phyloP scores from a whole-genome alignment of 768 basidiomycete species.

The Phlegmacium glaucopus region DNA sequence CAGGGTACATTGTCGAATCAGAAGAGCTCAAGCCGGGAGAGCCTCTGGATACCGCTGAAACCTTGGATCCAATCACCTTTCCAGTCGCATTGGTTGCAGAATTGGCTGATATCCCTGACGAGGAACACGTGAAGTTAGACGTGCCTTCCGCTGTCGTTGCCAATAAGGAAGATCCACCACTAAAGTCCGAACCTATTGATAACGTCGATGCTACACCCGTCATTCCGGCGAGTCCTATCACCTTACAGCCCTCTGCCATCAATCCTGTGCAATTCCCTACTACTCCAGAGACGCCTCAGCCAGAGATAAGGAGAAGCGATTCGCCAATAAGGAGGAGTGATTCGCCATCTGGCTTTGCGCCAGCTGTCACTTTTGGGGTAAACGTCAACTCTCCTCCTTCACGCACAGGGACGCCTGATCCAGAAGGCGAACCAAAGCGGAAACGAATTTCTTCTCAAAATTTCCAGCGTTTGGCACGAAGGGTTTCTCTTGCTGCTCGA shows the following conservation, averaged over 20 bases:
- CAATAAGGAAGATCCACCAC: not conserved
- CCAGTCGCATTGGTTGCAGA: no score
- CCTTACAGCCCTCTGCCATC: not conserved
- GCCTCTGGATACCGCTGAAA: conserved; percentile 1
- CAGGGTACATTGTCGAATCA: conserved; percentile 45
- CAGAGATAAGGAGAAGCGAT: conserved; percentile 24
- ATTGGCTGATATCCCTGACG: not conserved
- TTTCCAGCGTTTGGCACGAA: conserved; percentile 75
- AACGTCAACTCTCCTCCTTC: conserved; percentile 57
- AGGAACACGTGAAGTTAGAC: not conserved
- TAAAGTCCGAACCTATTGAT: no score
- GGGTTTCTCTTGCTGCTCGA: conserved; percentile 63
- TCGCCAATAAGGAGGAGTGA: conserved; percentile 25
- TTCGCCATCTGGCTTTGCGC: conserved; percentile 17
- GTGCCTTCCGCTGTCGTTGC: not conserved
- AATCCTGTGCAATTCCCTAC: conserved; percentile 21
- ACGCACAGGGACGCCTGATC: conserved; percentile 70
- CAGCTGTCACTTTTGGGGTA: conserved; percentile 66
- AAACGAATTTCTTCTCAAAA: conserved; percentile 84
- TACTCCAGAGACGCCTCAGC: conserved; percentile 10
- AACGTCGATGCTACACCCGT: no score
- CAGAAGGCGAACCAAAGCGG: conserved; percentile 71
- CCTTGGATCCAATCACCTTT: not conserved
- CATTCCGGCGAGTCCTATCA: not conserved
- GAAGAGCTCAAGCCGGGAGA: conserved; percentile 11